Percentiles rank a stretch among this genome's conserved stretches.
Evolutionary conservation across 257 asterid species (phyloP).

Genomic region (Anisodus acutangulus): DNA sequence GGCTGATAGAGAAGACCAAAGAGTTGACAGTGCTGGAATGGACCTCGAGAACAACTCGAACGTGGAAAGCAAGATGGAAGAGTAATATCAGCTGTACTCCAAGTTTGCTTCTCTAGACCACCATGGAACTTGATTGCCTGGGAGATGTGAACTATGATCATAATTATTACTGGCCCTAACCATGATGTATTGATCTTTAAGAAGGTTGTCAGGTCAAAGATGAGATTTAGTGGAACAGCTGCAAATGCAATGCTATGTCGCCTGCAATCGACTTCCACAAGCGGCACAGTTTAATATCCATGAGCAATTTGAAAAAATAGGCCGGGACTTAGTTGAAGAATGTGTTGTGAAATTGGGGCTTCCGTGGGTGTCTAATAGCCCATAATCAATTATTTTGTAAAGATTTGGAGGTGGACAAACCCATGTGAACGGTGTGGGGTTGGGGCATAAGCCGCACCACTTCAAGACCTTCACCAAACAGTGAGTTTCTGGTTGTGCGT

Average conservation of each 20-base stretch:
- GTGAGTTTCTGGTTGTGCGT: neutral
- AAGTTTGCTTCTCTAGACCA: neutral
- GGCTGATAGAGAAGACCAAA: constrained; percentile 26
- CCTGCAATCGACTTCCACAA: neutral
- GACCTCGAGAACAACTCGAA: neutral
- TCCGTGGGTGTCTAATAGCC: neutral
- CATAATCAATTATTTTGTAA: neutral
- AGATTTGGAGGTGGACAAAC: neutral
- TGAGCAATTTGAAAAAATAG: neutral
- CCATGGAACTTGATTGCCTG: constrained; percentile 8
- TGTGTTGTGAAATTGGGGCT: neutral
- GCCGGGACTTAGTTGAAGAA: neutral
- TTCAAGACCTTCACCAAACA: neutral
- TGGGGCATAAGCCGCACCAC: neutral
- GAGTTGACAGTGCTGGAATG: neutral
- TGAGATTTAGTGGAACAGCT: neutral
- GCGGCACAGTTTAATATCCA: neutral
- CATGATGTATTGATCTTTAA: neutral
- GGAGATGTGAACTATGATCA: neutral
- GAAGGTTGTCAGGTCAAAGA: neutral
- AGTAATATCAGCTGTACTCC: constrained; percentile 15
- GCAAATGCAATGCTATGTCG: constrained; percentile 1
- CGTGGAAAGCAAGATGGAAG: constrained; percentile 23
- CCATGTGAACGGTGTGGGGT: neutral
- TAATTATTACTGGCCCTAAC: neutral